A percentile compares a stretch with the other conserved stretches of the same genome.
Conservation (phyloP, 805 yeast species). For the Saturnispora besseyi region DNA sequence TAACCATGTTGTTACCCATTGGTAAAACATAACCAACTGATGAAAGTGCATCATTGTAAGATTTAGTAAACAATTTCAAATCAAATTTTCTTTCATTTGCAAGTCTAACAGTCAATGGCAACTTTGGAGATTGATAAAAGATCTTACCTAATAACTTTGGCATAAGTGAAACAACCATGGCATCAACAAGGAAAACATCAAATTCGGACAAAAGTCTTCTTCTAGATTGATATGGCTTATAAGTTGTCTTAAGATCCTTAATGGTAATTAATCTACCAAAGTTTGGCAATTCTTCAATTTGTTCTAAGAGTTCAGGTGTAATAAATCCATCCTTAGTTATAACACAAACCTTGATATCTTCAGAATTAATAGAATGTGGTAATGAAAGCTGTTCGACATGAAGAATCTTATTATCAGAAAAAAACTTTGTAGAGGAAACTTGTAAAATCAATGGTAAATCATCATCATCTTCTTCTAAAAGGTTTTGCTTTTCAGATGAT, state of each 20-base stretch:
- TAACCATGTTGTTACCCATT: conserved; percentile 56
- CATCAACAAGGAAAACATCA: conserved; percentile 80
- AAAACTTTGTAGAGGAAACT: conserved; percentile 56
- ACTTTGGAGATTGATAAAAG: conserved; percentile 53
- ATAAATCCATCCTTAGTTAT: conserved; percentile 59
- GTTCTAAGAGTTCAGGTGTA: conserved; percentile 33
- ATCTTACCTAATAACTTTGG: conserved; percentile 79
- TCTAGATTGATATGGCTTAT: conserved; percentile 81
- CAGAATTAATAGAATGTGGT: conserved; percentile 38
- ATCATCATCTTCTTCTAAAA: conserved; percentile 54
- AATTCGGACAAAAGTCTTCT: conserved; percentile 60
- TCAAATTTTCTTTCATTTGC: conserved; percentile 26
- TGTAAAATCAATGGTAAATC: conserved; percentile 49
- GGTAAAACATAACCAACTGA: conserved; percentile 62
- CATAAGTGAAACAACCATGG: conserved; percentile 64
- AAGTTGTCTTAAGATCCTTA: conserved; percentile 70
- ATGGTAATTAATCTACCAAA: conserved; percentile 55
- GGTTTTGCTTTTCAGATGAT: conserved; percentile 26
- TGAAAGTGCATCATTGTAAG: conserved; percentile 47
- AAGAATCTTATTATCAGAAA: conserved; percentile 48
- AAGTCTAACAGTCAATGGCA: conserved; percentile 55
- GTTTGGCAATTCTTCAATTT: conserved; percentile 41
- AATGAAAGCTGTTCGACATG: conserved; percentile 45
- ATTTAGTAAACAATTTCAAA: conserved; percentile 43
- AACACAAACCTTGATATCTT: conserved; percentile 42